Evolutionary conservation across 2,329 filamentous ascomycete species (phyloP).

Genomic region (Berkeleyomyces rouxiae): DNA sequence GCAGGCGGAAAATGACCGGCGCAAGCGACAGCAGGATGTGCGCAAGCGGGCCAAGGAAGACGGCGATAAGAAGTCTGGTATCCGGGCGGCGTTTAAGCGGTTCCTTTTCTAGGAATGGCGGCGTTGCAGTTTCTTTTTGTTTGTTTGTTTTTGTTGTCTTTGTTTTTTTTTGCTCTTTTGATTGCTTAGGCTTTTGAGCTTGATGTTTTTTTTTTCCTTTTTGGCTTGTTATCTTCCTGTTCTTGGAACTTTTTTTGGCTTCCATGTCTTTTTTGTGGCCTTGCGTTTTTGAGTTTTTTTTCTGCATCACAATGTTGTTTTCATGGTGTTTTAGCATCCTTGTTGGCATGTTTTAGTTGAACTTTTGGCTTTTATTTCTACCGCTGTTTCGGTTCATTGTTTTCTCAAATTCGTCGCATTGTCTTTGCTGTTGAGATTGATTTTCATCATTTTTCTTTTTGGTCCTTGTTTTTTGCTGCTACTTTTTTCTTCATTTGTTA

Average conservation of each 20-base stretch:
- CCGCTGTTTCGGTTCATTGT: background rate
- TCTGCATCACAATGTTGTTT: background rate
- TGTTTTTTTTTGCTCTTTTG: background rate
- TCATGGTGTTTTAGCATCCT: background rate
- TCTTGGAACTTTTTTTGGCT: background rate
- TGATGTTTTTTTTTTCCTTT: background rate
- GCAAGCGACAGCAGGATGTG: slow-evolving; percentile 6
- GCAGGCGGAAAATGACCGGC: background rate
- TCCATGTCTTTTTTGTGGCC: background rate
- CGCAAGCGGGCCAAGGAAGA: slow-evolving; percentile 14
- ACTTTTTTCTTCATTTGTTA: background rate
- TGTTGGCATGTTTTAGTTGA: background rate
- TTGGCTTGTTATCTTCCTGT: background rate
- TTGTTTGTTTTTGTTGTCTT: background rate
- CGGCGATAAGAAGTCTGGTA: slow-evolving; percentile 12
- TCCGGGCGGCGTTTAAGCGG: slow-evolving; percentile 13
- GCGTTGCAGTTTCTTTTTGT: background rate
- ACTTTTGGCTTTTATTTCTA: background rate
- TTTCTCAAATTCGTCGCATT: background rate
- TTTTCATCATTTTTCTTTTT: background rate
- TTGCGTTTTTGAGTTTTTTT: slow-evolving; percentile 2
- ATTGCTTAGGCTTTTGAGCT: background rate
- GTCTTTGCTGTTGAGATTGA: background rate
- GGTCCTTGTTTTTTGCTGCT: background rate
- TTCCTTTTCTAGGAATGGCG: slow-evolving; percentile 4